Evolutionary conservation across 2,329 filamentous ascomycete genomes (phyloP).

Genomic region (Xylariaceae sp.): DNA sequence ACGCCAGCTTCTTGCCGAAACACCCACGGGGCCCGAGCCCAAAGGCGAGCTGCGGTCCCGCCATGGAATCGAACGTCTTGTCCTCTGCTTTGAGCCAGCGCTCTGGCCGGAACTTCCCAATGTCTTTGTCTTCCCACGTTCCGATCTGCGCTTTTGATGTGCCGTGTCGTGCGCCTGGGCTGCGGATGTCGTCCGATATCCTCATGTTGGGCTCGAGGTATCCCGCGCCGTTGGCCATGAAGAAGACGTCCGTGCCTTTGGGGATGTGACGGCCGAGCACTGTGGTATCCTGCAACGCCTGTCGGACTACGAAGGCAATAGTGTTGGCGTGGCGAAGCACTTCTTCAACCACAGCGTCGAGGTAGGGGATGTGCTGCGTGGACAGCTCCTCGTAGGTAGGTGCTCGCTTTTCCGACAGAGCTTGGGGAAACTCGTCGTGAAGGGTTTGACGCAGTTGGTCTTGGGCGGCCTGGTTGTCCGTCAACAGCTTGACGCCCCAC

Average conservation of each 20-base stretch:
- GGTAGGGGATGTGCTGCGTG: slow-evolving; percentile 26
- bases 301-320: slow-evolving; percentile 23
- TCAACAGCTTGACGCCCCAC: slow-evolving; percentile 31
- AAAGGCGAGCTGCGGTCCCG: slow-evolving; percentile 19
- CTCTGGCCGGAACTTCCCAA: slow-evolving; percentile 19
- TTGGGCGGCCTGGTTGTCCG: slow-evolving; percentile 26
- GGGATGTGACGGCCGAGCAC: slow-evolving; percentile 29
- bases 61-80: slow-evolving; percentile 9
- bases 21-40: slow-evolving; percentile 18
- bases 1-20: slow-evolving; percentile 17
- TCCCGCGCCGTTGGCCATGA: slow-evolving; percentile 18
- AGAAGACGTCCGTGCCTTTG: slow-evolving; percentile 25
- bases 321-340: slow-evolving; percentile 27
- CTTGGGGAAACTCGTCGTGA: slow-evolving; percentile 11
- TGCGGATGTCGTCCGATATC: slow-evolving; percentile 10
- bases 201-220: slow-evolving; percentile 15
- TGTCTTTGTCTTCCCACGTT: slow-evolving; percentile 16
- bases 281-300: slow-evolving; percentile 25
- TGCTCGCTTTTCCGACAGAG: slow-evolving; percentile 18
- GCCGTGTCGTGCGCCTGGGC: slow-evolving; percentile 8
- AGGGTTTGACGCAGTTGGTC: slow-evolving; percentile 25
- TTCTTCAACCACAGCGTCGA: slow-evolving; percentile 34
- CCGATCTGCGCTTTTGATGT: slow-evolving; percentile 7
- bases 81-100: slow-evolving; percentile 16
- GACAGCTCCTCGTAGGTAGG: slow-evolving; percentile 26